These are phyloP conservation scores for Colletotrichum lentis DNA, from an alignment of 2,329 filamentous ascomycete genomes.

Conservation along the genomic window DNA sequence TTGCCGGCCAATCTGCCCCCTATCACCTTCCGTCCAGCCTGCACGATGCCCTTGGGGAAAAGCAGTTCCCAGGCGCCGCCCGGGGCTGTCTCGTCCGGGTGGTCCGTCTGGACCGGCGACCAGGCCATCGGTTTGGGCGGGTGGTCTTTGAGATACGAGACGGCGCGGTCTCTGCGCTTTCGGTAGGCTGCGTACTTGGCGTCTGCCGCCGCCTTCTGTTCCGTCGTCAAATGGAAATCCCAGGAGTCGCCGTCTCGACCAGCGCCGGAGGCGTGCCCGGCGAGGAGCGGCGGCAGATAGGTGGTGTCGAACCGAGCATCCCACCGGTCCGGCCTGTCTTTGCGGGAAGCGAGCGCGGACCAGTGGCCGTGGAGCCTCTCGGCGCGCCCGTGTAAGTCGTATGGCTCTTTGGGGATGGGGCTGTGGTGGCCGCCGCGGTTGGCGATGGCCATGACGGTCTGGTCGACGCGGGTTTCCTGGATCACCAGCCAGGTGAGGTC, in stretches of 20 bases:
- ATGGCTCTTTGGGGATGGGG: constrained; percentile 33
- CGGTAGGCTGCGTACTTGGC: constrained; percentile 33
- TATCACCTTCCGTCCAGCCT: constrained; percentile 20
- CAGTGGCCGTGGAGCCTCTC: constrained; percentile 23
- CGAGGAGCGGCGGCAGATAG: constrained; percentile 11
- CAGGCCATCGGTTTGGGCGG: constrained; percentile 34
- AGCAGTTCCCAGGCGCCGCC: constrained; percentile 12
- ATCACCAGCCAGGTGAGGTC: constrained; percentile 33
- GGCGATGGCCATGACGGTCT: constrained; percentile 26
- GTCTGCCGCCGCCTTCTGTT: constrained; percentile 19
- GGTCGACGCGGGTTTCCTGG: constrained; percentile 30
- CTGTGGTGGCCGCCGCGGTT: constrained; percentile 27
- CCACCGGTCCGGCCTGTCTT: constrained; percentile 30
- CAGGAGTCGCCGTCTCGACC: background rate
- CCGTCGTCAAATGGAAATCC: constrained; percentile 17
- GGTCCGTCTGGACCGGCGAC: constrained; percentile 1
- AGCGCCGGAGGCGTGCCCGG: background rate
- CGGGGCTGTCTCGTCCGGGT: background rate
- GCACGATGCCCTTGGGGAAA: constrained; percentile 5
- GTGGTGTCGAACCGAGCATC: constrained; percentile 25
- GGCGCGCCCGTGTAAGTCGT: constrained; percentile 26
- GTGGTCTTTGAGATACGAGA: constrained; percentile 29
- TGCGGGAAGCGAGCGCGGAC: constrained; percentile 10
- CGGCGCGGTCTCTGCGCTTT: constrained; percentile 29
- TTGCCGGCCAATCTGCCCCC: constrained; percentile 18